These are phyloP conservation scores for Exophiala aquamarina DNA, from an alignment of 2,329 filamentous ascomycete species.

Conservation along the genomic window DNA sequence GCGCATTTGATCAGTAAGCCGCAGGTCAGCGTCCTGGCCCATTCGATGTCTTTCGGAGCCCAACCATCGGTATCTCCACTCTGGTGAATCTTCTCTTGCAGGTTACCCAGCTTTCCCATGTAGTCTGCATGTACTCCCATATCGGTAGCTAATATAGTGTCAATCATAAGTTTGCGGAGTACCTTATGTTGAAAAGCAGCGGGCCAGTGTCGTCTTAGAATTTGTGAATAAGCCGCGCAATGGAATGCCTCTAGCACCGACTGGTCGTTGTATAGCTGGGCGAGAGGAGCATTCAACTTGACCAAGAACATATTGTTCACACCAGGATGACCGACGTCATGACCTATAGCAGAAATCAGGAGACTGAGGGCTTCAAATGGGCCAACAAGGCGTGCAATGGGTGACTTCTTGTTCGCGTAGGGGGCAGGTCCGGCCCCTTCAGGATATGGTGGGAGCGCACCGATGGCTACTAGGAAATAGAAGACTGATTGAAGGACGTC, in stretches of 20 bases:
- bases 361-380: slow-evolving; percentile 88
- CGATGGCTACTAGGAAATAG: slow-evolving; percentile 80
- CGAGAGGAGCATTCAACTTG: slow-evolving; percentile 85
- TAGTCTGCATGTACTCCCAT: slow-evolving; percentile 98
- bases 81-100: slow-evolving; percentile 74
- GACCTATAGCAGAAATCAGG: slow-evolving; percentile 92
- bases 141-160: slow-evolving; percentile 94
- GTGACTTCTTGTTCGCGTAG: slow-evolving; percentile 48
- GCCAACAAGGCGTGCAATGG: slow-evolving; percentile 72
- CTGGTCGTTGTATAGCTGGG: slow-evolving; percentile 93
- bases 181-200: slow-evolving; percentile 72
- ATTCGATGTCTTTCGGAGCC: slow-evolving; percentile 73
- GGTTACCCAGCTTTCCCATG: slow-evolving; percentile 80
- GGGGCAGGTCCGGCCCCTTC: slow-evolving; percentile 33
- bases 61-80: slow-evolving; percentile 67
- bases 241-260: slow-evolving; percentile 97
- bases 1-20: slow-evolving; percentile 95
- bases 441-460: slow-evolving; percentile 70
- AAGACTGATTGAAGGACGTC: slow-evolving; percentile 95
- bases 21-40: slow-evolving; percentile 78
- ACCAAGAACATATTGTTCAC: slow-evolving; percentile 98
- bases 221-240: slow-evolving; percentile 94
- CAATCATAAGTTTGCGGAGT: slow-evolving; percentile 90
- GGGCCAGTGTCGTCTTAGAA: slow-evolving; percentile 90
- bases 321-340: slow-evolving; percentile 95